Base-by-base conservation (phyloP, 2,329 filamentous ascomycete species). In the Gnomoniopsis sp. region DNA sequence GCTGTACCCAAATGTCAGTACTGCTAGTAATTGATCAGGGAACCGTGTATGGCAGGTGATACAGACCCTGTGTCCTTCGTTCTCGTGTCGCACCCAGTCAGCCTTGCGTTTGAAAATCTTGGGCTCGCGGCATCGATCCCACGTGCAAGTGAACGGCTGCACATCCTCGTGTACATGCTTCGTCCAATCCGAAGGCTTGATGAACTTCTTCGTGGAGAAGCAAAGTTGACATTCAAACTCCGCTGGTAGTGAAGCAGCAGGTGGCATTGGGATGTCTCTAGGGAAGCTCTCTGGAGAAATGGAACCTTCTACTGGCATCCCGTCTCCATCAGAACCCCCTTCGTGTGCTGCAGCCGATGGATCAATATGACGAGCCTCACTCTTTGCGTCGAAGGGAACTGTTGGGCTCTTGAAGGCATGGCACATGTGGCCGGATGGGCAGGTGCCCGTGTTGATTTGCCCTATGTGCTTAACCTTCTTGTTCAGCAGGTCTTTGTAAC, bases 31-130 rank as follows among this genome's bases (percentile, higher is more conserved):
- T 17, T 17, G 15, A 12, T 19, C 19, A 22, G 23, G 2, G n/a
- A 12, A 12, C 7, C 43, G 14, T 17, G 26, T 22, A 3, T 15
- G 14, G 19, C 3, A 38, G 1, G 36, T n/a, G 6, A 33, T n/a
- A 52, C 60, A 53, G 49, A 62, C 60, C 46, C 93, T 85, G 70
- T 97, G 93, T 26, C 89, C 87, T 73, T 97, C 93, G 65, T 93
- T 96, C 70, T 96, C 93, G 68, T 97, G 93, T 33, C 93, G 85
- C 22, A 96, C 91, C 93, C 93, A 97, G 70, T 97, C 93, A 15
- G 93, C 93, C 74, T 96, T 97, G 50, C 92, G 85, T 74, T 96
- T 96, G 79, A 96, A 97, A 38, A 91, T 92, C 73, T 96, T 96
- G 19, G 90, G 87, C 50, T 96, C 91, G 10, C 84, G 83, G 69